Evolutionary conservation across 768 basidiomycete species (phyloP).

Genomic region (Mycena albidolilacea): DNA sequence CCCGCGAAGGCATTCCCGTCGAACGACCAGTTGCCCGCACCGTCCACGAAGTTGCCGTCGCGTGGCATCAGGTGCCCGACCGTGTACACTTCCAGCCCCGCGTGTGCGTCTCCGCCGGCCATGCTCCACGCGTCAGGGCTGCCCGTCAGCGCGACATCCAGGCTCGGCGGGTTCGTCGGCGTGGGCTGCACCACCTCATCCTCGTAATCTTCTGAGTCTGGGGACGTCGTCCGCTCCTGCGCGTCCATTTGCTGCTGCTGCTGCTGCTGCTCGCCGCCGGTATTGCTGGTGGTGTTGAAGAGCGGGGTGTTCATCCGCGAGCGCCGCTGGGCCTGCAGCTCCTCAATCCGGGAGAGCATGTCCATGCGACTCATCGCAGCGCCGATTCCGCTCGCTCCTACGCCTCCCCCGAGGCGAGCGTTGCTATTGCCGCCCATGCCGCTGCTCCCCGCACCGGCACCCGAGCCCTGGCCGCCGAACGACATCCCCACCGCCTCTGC

Average conservation of each 20-base stretch:
- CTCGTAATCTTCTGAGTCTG: conserved; percentile 38
- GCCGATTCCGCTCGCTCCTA: conserved; percentile 41
- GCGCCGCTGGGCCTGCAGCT: conserved; percentile 60
- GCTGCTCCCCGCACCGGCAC: conserved; percentile 16
- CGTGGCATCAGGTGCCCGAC: conserved; percentile 83
- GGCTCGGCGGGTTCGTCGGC: conserved; percentile 41
- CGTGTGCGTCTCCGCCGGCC: conserved; percentile 56
- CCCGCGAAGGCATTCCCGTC: conserved; percentile 56
- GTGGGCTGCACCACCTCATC: conserved; percentile 38
- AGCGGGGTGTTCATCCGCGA: conserved; percentile 25
- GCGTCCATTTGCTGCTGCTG: conserved; percentile 19
- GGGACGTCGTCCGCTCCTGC: conserved; percentile 15
- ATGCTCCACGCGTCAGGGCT: conserved; percentile 29
- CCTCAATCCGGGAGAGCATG: conserved; percentile 67
- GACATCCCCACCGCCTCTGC: conserved; percentile 56
- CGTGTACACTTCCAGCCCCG: conserved; percentile 86
- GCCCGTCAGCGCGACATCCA: conserved; percentile 44
- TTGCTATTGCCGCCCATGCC: conserved; percentile 13
- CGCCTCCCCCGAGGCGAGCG: conserved; percentile 22
- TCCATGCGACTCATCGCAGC: conserved; percentile 55
- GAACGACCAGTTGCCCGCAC: conserved; percentile 74
- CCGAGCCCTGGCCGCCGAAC: conserved; percentile 37
- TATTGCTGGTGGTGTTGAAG: conserved; percentile 29
- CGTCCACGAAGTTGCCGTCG: conserved; percentile 57
- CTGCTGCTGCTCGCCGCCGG: neutral